A percentile compares a stretch with the other conserved stretches of the same genome.
phyloP scores from a whole-genome alignment of 345 rosid species.

The Acer negundo region DNA sequence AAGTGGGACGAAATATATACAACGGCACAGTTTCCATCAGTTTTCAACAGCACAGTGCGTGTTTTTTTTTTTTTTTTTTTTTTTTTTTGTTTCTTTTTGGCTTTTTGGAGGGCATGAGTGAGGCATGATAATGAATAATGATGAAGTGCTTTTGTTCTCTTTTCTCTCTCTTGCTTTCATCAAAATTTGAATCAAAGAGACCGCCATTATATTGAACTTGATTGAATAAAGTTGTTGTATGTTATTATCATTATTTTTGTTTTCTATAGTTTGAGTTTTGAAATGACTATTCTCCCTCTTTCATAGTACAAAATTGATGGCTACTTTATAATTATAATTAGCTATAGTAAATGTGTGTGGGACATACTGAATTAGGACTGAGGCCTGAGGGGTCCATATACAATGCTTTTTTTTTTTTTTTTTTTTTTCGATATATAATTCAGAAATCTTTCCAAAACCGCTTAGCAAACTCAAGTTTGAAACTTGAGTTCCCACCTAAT shows the following conservation, averaged over 20 bases:
- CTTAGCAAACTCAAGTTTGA: too few relatives aligned
- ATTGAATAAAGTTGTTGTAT: neutral
- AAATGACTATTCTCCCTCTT: slow-evolving; percentile 9
- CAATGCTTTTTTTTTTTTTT: neutral
- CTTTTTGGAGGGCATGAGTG: neutral
- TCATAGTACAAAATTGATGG: neutral
- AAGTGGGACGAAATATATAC: neutral
- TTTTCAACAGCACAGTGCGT: neutral
- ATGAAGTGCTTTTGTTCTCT: neutral
- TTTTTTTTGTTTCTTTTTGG: neutral
- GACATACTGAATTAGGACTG: neutral
- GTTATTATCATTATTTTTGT: too few relatives aligned
- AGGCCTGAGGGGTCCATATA: neutral
- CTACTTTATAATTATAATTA: neutral
- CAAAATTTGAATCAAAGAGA: slow-evolving; percentile 15
- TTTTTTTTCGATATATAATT: too few relatives aligned
- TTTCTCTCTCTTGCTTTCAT: neutral
- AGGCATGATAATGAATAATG: neutral
- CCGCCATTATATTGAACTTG: neutral
- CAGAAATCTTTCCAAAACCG: too few relatives aligned
- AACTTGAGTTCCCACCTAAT: too few relatives aligned
- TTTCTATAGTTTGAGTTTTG: slow-evolving; percentile 1
- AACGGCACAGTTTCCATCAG: neutral
- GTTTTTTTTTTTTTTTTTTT: neutral
- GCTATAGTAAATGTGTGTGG: too few relatives aligned